A percentile compares a stretch with the other conserved stretches of the same genome.
phyloP scores from a whole-genome alignment of 352 stramenopile species.

The Blastocystis hominis region DNA sequence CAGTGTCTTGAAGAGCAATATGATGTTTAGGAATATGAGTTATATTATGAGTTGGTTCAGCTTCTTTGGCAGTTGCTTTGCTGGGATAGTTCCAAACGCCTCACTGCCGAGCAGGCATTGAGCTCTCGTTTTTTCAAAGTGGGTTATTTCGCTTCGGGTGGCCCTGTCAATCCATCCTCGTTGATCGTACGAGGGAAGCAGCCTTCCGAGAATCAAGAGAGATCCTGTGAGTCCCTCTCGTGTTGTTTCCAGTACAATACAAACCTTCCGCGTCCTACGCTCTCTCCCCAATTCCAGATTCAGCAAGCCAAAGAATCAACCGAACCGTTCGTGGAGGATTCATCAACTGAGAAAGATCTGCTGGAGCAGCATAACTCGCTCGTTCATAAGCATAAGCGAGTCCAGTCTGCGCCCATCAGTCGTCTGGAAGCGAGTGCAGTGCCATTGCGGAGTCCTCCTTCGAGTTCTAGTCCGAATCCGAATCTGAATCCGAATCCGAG shows the following conservation, averaged over 20 bases:
- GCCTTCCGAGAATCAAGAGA: background rate
- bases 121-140: conserved; percentile 44
- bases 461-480: background rate
- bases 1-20: background rate
- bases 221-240: conserved; percentile 32
- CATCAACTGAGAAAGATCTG: background rate
- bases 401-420: background rate
- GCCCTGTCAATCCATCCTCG: background rate
- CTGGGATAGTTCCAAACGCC: conserved; percentile 7
- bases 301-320: background rate
- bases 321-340: background rate
- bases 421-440: background rate
- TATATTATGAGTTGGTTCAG: conserved; percentile 27
- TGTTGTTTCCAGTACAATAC: background rate
- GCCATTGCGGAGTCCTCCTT: background rate
- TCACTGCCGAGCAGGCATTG: background rate
- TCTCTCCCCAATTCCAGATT: background rate
- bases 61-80: background rate
- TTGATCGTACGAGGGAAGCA: background rate
- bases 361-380: background rate
- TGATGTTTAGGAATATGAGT: background rate
- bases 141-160: background rate
- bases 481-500: background rate
- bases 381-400: background rate
- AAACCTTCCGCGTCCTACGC: background rate